Percentiles rank a stretch among this genome's conserved stretches.
These are phyloP conservation scores for Pharnaceum exiguum DNA, from an alignment of 148 eudicot genomes.

Conservation along the genomic window DNA sequence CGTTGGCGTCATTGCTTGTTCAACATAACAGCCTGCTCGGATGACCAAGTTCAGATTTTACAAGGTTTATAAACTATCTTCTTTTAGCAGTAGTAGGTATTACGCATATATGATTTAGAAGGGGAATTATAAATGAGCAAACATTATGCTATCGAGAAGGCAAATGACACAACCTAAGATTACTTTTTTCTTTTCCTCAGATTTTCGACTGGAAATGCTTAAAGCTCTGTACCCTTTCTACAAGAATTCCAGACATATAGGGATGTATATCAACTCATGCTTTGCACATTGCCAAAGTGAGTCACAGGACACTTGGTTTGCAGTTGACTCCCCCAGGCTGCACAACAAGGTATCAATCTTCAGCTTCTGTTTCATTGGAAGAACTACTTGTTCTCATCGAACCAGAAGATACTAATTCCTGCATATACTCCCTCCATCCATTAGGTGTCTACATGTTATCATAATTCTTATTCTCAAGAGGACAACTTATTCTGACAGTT, in stretches of 20 bases:
- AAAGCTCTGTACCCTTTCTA: conserved; percentile 47
- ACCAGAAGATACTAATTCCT: not conserved
- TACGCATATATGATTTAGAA: not conserved
- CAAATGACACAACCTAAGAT: not conserved
- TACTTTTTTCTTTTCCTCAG: conserved; percentile 26
- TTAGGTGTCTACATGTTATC: no score
- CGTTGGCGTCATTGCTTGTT: conserved; percentile 72
- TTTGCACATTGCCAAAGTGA: conserved; percentile 98
- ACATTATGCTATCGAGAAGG: not conserved
- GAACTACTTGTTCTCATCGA: not conserved
- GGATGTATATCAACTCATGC: conserved; percentile 89
- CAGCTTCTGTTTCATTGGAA: not conserved
- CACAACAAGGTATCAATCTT: conserved; percentile 52
- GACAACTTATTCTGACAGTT: no score
- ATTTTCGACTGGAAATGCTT: conserved; percentile 66
- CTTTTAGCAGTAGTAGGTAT: not conserved
- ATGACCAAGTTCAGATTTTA: conserved; percentile 44
- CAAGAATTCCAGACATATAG: conserved; percentile 50
- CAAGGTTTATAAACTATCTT: conserved; percentile 46
- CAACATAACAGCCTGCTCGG: conserved; percentile 44
- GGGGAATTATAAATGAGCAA: no score
- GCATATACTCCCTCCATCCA: no score
- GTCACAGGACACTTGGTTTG: conserved; percentile 75
- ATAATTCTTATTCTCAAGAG: no score
- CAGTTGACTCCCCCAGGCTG: conserved; percentile 66